A percentile compares a stretch with the other conserved stretches of the same genome.
Conservation (phyloP, 768 basidiomycete species). For the Leccinum disarticulatum region DNA sequence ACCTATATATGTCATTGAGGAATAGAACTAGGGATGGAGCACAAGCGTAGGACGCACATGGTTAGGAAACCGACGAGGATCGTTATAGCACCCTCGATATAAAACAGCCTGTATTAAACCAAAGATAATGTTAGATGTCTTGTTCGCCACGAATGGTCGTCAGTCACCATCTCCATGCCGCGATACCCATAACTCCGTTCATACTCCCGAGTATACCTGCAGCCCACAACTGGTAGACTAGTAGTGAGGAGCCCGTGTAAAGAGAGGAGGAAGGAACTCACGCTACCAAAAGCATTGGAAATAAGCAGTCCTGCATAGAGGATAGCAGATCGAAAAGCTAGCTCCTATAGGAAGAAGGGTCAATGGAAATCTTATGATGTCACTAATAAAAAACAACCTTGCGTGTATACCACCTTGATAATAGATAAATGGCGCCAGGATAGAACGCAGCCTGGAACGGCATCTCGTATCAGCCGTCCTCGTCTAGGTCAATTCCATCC, state of each 20-base stretch:
- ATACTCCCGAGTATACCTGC: slow-evolving; percentile 71
- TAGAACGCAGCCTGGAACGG: slow-evolving; percentile 55
- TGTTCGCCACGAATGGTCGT: background rate
- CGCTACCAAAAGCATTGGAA: slow-evolving; percentile 67
- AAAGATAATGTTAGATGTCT: background rate
- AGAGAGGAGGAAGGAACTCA: slow-evolving; percentile 30
- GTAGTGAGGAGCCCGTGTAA: background rate
- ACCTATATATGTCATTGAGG: slow-evolving; percentile 36
- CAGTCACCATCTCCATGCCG: slow-evolving; percentile 68
- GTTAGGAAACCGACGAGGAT: slow-evolving; percentile 55
- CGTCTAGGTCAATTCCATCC: too few relatives aligned
- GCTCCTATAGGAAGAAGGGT: slow-evolving; percentile 41
- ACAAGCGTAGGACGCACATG: slow-evolving; percentile 37
- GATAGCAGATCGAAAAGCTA: slow-evolving; percentile 63
- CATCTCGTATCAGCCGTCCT: background rate
- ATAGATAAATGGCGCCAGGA: slow-evolving; percentile 50
- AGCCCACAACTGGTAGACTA: slow-evolving; percentile 52
- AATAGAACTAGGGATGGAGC: background rate
- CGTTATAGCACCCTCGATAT: slow-evolving; percentile 70
- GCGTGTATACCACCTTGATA: slow-evolving; percentile 58
- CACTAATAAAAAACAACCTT: slow-evolving; percentile 16
- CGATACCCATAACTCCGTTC: slow-evolving; percentile 65
- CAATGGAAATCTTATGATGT: background rate
- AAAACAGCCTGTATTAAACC: slow-evolving; percentile 51
- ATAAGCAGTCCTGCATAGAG: slow-evolving; percentile 60